Base-by-base conservation (phyloP, 805 yeast genomes). In the Saccharomyces cerevisiae region DNA sequence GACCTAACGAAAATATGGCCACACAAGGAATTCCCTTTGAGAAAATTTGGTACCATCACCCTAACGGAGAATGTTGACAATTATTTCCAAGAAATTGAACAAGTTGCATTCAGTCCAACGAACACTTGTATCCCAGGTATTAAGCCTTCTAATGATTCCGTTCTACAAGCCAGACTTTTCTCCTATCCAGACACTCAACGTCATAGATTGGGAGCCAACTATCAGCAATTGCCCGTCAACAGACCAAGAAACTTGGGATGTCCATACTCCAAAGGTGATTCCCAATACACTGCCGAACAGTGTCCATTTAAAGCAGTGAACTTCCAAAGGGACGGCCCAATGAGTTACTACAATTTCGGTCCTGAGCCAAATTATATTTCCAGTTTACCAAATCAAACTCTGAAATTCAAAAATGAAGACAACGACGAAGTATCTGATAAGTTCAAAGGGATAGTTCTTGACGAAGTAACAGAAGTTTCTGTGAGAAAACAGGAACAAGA, bases 1-100 rank as follows among this genome's bases (percentile, higher is more conserved):
- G 96, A 89, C 72, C 78, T 89, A 70, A 89, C 96, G 60, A 89
- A 89, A 76, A 83, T 86, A 53, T 88, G 96, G 96, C 89, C 96
- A 29, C 92, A 89, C 70, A 75, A 75, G 63, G 84, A 88, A 53
- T 89, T 80, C 78, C 96, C 96, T 68, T 72, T 89, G 75, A 80
- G 95, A 71, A 83, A 81, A 71, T 84, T 89, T 70, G 96, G 85
- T 59, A 75, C 75, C 64, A 69, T 82, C 55, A 75, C 76, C 10
- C 72, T 82, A 59, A 76, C 82, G 70, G 73, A 75, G 65, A 81
- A 81, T 70, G 82, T 82, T 46, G 70, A 72, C 53, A 82, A 82
- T 70, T 82, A 78, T 68, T 78, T 76, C 63, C 66, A 59, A 26
- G 71, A 68, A 52, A 74, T 75, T 64, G 84, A 77, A 64, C 82